Conservation (phyloP, 2,329 filamentous ascomycete species). For the Neurospora sp. region DNA sequence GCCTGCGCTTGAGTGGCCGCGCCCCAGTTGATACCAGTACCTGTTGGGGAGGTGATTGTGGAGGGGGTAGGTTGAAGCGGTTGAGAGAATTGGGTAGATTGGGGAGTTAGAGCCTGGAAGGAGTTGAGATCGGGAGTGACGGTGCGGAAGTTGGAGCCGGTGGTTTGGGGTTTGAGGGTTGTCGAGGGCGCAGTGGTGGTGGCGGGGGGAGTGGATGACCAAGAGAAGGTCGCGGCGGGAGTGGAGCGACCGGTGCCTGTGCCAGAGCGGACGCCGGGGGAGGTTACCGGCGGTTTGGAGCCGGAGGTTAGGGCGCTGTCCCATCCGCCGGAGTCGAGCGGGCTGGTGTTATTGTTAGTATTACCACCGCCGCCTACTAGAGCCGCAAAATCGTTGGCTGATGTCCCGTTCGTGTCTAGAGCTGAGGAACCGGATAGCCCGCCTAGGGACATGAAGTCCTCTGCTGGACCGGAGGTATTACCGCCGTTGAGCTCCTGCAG, state of each 20-base stretch:
- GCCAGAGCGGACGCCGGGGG: slow-evolving; percentile 24
- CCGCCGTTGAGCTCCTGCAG: slow-evolving; percentile 70
- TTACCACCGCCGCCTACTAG: slow-evolving; percentile 64
- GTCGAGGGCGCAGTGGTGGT: slow-evolving; percentile 21
- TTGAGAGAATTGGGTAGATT: slow-evolving; percentile 53
- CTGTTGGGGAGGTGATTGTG: slow-evolving; percentile 10
- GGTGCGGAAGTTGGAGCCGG: slow-evolving; percentile 36
- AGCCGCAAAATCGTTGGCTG: slow-evolving; percentile 72
- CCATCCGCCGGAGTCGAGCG: slow-evolving; percentile 39
- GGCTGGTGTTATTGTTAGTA: slow-evolving; percentile 22
- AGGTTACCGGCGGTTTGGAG: slow-evolving; percentile 23
- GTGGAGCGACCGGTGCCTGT: slow-evolving; percentile 24
- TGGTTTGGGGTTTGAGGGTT: slow-evolving; percentile 26
- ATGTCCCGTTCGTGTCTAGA: slow-evolving; percentile 44
- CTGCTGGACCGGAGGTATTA: slow-evolving; percentile 39
- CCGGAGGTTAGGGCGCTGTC: slow-evolving; percentile 32
- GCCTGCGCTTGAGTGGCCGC: slow-evolving; percentile 23
- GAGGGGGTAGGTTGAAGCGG: slow-evolving; percentile 39
- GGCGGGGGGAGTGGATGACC: slow-evolving; percentile 49
- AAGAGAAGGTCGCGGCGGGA: slow-evolving; percentile 47
- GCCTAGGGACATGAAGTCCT: slow-evolving; percentile 65
- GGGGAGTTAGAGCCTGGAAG: slow-evolving; percentile 47
- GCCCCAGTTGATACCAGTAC: slow-evolving; percentile 42
- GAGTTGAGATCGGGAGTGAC: slow-evolving; percentile 47
- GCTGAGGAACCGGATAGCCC: slow-evolving; percentile 48